Evolutionary conservation across 257 asterid species (phyloP).

Genomic region (Mitragyna speciosa): DNA sequence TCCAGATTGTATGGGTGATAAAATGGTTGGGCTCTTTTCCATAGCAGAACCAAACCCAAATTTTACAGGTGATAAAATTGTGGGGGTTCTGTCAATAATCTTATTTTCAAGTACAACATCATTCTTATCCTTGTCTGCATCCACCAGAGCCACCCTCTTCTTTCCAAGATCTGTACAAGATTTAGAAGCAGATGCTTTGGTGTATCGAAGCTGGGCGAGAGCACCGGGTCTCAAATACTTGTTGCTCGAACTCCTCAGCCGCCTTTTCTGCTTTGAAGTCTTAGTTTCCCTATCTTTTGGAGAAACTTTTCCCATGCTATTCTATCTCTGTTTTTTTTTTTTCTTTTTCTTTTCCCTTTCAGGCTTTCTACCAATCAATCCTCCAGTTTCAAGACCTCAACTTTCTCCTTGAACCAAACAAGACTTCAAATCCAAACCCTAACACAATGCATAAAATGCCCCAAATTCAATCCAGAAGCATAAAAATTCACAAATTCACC

Average conservation of each 20-base stretch:
- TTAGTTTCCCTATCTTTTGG: slow-evolving; percentile 52
- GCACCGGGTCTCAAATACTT: slow-evolving; percentile 88
- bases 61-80: slow-evolving; percentile 52
- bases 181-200: slow-evolving; percentile 65
- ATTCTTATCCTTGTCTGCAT: slow-evolving; percentile 31
- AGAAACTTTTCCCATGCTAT: slow-evolving; percentile 67
- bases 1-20: slow-evolving; percentile 51
- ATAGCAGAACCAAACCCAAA: slow-evolving; percentile 43
- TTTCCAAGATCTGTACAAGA: slow-evolving; percentile 77
- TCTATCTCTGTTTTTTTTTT: background rate
- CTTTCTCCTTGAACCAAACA: slow-evolving; percentile 2
- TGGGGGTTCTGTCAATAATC: slow-evolving; percentile 34
- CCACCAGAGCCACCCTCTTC: slow-evolving; percentile 58
- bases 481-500: background rate
- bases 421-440: background rate
- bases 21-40: slow-evolving; percentile 40
- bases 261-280: slow-evolving; percentile 52
- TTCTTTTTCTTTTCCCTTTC: background rate
- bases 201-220: slow-evolving; percentile 77
- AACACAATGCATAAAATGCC: background rate
- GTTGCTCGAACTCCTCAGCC: slow-evolving; percentile 40
- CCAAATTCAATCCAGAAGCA: background rate
- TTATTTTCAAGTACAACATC: slow-evolving; percentile 30
- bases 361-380: background rate
- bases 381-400: slow-evolving; percentile 1